Base-by-base conservation (phyloP, 805 yeast species). In the Yueomyces sinensis region DNA sequence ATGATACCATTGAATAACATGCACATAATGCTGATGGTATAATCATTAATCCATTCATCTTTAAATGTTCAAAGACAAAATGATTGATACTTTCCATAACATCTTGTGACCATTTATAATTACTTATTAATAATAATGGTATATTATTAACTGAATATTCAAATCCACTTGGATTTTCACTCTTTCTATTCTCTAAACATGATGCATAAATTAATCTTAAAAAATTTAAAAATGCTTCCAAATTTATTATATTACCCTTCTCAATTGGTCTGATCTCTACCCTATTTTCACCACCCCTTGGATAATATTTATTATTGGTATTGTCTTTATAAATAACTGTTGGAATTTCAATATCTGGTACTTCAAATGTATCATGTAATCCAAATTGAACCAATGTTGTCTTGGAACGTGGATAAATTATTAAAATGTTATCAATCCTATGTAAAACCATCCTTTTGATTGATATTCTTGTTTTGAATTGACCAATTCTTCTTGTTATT, bases 331-430 rank as follows among this genome's bases (percentile, higher is more conserved):
- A 81, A 7, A 89, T 93, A 27, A 65, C 64, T 0, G 95, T 76
- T n/a, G 95, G 94, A 20, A 86, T 63, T 37, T 73, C 72, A 42
- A 70, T 71, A 18, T 75, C 70, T 2, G 96, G 94, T 2, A 91
- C 83, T 7, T 80, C 60, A 41, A 82, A 66, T 1, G 51, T 46
- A 28, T 52, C 59, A 19, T 68, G 64, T 19, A 87, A 62, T 2
- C 95, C 95, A 52, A 82, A 76, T 44, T 80, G 81, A 20, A 82
- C 82, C 35, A 78, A 61, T 0, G 96, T 83, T 35, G 68, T 61
- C 35, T 61, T 63, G 2, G 94, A 79, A 20, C 95, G 95, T 1
- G 94, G 82, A 36, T 83, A 76, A 20, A 87, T 70, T 20, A 87
- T 70, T 1, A 25, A 25, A 13, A 25, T 25, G 28, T 25, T 25